Base-by-base conservation (phyloP, 1,284 basidiomycete species). In the Boletus hoseneyae region DNA sequence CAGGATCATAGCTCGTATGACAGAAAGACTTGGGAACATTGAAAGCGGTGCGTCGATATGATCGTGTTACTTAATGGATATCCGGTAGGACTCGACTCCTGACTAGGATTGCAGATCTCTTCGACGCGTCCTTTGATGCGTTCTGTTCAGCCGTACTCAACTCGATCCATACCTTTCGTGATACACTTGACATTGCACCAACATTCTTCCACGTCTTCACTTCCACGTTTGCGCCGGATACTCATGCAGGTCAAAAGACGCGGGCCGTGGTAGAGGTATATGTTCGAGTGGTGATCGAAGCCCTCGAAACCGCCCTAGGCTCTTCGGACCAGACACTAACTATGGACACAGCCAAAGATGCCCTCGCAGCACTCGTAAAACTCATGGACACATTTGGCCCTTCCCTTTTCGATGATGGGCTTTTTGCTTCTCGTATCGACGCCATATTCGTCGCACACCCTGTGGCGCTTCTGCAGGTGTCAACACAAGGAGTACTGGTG, bases 61-160 rank as follows among this genome's bases (percentile, higher is more conserved):
- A 45, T 35, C 25, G 34, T 29, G 29, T 9, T 45, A 27, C 27
- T 10, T 10, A 27, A 7, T 25, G 18, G 36, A 25, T 53, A 15
- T 29, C 41, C 10, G 23, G 25, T 18, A 70, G 68, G 54, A 18
- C 52, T 7, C 73, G 53, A 18, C 52, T 8, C 73, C 76, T 59
- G 57, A 70, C 3, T 54, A 75, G 32, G 43, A 9, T 47, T 21
- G 12, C 36, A 76, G 72, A 60, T 29, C 56, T 84, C 15, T 79
- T 79, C 54, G 60, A 70, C 12, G 63, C 64, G 3, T 76, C 73
- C 2, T 85, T 83, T 75, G 64, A 64, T 4, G 62, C 66, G 0
- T 57, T 80, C 42, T 59, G 18, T 53, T 46, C 57, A 41, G 29
- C 58, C 37, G 30, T 55, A 36, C 54, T 52, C 23, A 38, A 47